Evolutionary conservation across 2,329 filamentous ascomycete species (phyloP).

Genomic region (Apiospora marii): DNA sequence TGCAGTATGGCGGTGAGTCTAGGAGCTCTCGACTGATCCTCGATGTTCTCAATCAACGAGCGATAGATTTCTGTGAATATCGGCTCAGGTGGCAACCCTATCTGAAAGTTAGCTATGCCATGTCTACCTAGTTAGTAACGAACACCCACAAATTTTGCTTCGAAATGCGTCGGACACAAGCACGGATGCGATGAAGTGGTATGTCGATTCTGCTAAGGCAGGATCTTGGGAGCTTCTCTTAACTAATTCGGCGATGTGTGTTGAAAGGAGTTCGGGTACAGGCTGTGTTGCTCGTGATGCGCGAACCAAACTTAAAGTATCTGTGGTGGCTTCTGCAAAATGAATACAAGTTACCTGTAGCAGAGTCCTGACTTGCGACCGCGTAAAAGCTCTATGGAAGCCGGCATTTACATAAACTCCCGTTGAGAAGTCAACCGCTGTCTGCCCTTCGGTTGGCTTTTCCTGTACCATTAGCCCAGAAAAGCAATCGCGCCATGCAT

Average conservation of each 20-base stretch:
- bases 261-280: neutral
- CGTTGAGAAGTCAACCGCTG: neutral
- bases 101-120: neutral
- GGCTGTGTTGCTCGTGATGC: neutral
- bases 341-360: neutral
- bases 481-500: neutral
- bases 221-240: neutral
- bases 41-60: conserved; percentile 8
- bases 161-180: neutral
- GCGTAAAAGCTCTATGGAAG: neutral
- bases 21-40: neutral
- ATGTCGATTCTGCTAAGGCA: neutral
- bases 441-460: neutral
- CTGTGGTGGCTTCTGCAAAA: neutral
- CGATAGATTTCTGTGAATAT: conserved; percentile 5
- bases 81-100: neutral
- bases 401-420: conserved; percentile 1
- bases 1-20: neutral
- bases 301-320: neutral
- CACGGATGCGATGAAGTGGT: conserved; percentile 1
- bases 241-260: neutral
- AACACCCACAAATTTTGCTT: neutral
- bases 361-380: neutral
- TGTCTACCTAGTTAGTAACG: neutral
- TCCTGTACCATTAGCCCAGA: neutral